Conservation (phyloP, 1,284 basidiomycete species). For the Malassezia nana region DNA sequence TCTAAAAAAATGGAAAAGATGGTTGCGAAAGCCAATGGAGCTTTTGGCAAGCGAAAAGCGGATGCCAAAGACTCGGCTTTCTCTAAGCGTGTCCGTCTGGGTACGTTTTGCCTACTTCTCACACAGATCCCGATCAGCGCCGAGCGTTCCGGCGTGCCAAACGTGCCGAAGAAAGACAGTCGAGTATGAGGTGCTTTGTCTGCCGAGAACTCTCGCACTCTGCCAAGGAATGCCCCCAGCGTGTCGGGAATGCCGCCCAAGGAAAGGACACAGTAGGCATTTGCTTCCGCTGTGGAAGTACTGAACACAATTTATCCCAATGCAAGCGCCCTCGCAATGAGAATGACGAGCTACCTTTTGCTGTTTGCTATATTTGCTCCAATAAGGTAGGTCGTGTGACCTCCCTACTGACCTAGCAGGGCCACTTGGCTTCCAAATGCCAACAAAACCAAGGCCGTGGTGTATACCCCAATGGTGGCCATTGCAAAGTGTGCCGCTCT, state of each 20-base stretch:
- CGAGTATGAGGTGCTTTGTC: conserved; percentile 68
- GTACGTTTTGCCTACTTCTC: neutral
- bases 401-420: conserved; percentile 52
- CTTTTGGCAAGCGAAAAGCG: conserved; percentile 22
- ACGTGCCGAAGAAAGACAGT: conserved; percentile 58
- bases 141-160: conserved; percentile 58
- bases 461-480: conserved; percentile 83
- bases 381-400: conserved; percentile 17
- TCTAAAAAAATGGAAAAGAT: conserved; percentile 45
- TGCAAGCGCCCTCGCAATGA: conserved; percentile 59
- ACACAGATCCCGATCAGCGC: conserved; percentile 34
- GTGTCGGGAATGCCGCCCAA: conserved; percentile 37
- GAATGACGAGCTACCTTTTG: conserved; percentile 60
- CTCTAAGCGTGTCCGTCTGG: conserved; percentile 9
- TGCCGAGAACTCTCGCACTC: conserved; percentile 76
- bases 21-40: conserved; percentile 30
- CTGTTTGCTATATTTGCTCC: conserved; percentile 80
- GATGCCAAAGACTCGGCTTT: neutral
- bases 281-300: conserved; percentile 65
- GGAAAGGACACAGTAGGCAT: conserved; percentile 44
- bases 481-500: conserved; percentile 78
- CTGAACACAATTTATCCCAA: conserved; percentile 63
- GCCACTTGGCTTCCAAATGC: conserved; percentile 72
- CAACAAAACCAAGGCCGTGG: conserved; percentile 69
- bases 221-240: conserved; percentile 63